Conservation (phyloP, 2,329 filamentous ascomycete genomes). For the Fusarium musae region DNA sequence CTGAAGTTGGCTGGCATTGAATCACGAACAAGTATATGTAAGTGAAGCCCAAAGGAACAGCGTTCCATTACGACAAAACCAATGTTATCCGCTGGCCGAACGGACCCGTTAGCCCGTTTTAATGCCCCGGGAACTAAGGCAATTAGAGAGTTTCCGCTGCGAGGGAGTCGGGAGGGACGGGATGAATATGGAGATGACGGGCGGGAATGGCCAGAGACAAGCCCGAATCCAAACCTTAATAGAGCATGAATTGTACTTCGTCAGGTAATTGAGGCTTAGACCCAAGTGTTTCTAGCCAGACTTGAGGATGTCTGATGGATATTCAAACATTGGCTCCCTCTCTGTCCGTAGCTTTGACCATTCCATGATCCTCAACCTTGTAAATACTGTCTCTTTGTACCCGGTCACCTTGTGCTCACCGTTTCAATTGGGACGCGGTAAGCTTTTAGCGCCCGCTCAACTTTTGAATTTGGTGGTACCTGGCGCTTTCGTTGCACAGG, state of each 20-base stretch:
- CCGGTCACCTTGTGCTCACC: slow-evolving; percentile 16
- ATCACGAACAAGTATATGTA: background rate
- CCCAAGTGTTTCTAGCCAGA: background rate
- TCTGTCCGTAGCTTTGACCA: slow-evolving; percentile 8
- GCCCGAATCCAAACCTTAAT: slow-evolving; percentile 6
- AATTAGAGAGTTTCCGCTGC: slow-evolving; percentile 19
- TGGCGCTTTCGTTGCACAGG: slow-evolving; percentile 2
- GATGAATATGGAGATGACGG: slow-evolving; percentile 9
- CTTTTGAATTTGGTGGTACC: slow-evolving; percentile 3
- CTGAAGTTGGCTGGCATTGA: background rate
- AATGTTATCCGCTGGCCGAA: slow-evolving; percentile 27
- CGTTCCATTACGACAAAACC: slow-evolving; percentile 12
- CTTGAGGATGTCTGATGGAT: background rate
- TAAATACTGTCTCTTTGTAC: background rate
- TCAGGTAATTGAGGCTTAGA: background rate
- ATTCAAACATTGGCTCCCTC: slow-evolving; percentile 23
- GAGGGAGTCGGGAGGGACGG: slow-evolving; percentile 2
- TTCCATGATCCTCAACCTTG: slow-evolving; percentile 19
- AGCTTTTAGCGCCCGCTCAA: slow-evolving; percentile 21
- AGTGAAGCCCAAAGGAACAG: background rate
- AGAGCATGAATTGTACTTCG: background rate
- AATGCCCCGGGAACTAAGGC: slow-evolving; percentile 21
- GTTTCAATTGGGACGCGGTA: slow-evolving; percentile 25
- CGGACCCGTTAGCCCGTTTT: background rate
- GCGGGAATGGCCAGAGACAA: slow-evolving; percentile 8